Percentiles rank a stretch among this genome's conserved stretches.
Conservation (phyloP, 805 yeast genomes). For the Nakazawaea peltata region DNA sequence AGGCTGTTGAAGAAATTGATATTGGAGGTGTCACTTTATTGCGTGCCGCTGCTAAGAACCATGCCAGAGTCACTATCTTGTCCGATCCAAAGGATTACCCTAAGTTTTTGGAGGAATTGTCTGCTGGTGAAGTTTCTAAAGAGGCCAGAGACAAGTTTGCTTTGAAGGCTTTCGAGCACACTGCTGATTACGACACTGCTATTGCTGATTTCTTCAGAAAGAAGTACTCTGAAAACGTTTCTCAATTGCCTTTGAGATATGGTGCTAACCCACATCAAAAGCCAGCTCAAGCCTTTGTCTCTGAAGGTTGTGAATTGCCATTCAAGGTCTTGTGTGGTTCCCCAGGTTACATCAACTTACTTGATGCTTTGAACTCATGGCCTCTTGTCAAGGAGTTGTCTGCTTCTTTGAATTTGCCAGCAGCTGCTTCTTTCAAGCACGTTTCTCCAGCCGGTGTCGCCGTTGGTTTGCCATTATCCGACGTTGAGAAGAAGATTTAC, state of each 20-base stretch:
- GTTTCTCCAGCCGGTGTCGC: constrained; percentile 99
- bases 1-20: constrained; percentile 98
- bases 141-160: constrained; percentile 80
- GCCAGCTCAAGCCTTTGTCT: constrained; percentile 95
- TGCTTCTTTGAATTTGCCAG: constrained; percentile 90
- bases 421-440: constrained; percentile 98
- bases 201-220: constrained; percentile 97
- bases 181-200: constrained; percentile 95
- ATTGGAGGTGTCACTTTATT: constrained; percentile 96
- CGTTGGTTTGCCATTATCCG: constrained; percentile 89
- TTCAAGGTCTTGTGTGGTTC: constrained; percentile 91
- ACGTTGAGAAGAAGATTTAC: constrained; percentile 88
- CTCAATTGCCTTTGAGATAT: constrained; percentile 92
- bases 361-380: constrained; percentile 98
- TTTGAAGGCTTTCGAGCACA: constrained; percentile 94
- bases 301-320: constrained; percentile 82
- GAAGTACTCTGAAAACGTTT: constrained; percentile 82
- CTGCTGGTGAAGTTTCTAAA: constrained; percentile 60
- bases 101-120: constrained; percentile 74
- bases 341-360: constrained; percentile 94
- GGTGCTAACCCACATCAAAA: constrained; percentile 99
- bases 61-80: constrained; percentile 88
- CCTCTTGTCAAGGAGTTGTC: constrained; percentile 95
- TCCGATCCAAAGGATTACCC: constrained; percentile 95
- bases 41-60: constrained; percentile 99